Conservation (phyloP, 805 yeast genomes). For the Torulaspora delbrueckii region DNA sequence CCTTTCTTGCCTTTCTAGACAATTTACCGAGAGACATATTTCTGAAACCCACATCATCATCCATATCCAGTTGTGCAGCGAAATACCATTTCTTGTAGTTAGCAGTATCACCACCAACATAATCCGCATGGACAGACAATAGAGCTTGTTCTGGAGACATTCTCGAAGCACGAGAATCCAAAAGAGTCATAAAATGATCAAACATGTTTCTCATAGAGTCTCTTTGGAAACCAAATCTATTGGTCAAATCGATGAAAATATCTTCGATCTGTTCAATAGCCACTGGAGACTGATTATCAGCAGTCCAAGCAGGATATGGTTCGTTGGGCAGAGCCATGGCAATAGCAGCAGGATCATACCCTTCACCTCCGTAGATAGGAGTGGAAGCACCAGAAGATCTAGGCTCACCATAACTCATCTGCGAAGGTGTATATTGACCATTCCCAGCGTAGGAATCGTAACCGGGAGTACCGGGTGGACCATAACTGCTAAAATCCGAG, state of each 20-base stretch:
- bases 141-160: constrained; percentile 88
- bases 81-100: constrained; percentile 85
- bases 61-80: constrained; percentile 83
- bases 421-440: constrained; percentile 78
- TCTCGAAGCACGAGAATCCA: constrained; percentile 80
- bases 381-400: constrained; percentile 92
- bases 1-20: constrained; percentile 74
- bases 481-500: constrained; percentile 63
- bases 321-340: constrained; percentile 74
- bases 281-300: constrained; percentile 87
- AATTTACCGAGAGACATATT: constrained; percentile 74
- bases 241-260: constrained; percentile 74
- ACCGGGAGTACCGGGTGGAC: constrained; percentile 52
- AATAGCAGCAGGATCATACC: constrained; percentile 55
- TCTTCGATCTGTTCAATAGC: constrained; percentile 82
- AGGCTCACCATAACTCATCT: constrained; percentile 76
- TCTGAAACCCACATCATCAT: constrained; percentile 77
- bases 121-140: constrained; percentile 77
- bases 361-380: constrained; percentile 73
- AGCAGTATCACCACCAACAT: constrained; percentile 82
- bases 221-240: constrained; percentile 85
- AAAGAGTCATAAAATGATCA: constrained; percentile 78
- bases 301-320: constrained; percentile 99
- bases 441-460: constrained; percentile 53
- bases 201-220: constrained; percentile 90